Conservation (phyloP, 805 yeast species). For the Kockiozyma suomiensis region DNA sequence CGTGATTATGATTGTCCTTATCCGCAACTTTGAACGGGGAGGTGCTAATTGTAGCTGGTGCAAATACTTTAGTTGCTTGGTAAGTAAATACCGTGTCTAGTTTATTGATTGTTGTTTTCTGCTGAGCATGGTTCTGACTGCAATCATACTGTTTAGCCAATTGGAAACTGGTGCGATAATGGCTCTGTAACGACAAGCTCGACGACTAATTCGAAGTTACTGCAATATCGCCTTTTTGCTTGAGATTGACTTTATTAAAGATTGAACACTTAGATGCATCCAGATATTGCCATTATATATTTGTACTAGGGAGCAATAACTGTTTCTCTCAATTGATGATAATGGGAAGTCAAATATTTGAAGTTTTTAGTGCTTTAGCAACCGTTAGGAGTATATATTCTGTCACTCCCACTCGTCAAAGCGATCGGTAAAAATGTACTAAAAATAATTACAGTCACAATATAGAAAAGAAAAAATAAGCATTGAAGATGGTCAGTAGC, state of each 20-base stretch:
- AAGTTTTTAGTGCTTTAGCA: no score
- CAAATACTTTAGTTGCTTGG: slow-evolving; percentile 62
- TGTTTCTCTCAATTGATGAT: background rate
- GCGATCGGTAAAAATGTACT: no score
- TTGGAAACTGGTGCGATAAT: slow-evolving; percentile 22
- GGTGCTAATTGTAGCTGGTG: slow-evolving; percentile 68
- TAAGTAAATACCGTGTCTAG: slow-evolving; percentile 56
- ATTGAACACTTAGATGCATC: background rate
- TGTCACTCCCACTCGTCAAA: background rate
- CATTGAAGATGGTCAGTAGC: no score
- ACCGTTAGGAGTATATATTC: no score
- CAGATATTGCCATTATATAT: background rate
- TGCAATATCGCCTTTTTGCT: background rate
- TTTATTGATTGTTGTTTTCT: slow-evolving; percentile 69
- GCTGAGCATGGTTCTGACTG: background rate
- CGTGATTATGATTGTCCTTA: slow-evolving; percentile 54
- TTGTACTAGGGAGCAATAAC: no score
- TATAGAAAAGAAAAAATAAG: background rate
- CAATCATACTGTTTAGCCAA: slow-evolving; percentile 10
- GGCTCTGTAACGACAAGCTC: slow-evolving; percentile 2
- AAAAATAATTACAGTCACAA: no score
- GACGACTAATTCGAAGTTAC: background rate
- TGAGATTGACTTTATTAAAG: background rate
- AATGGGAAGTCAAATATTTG: no score
- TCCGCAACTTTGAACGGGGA: slow-evolving; percentile 53